Percentiles rank a stretch among this genome's conserved stretches.
These are phyloP conservation scores for Fraxinus quadrangulata DNA, from an alignment of 257 asterid species.

Conservation along the genomic window DNA sequence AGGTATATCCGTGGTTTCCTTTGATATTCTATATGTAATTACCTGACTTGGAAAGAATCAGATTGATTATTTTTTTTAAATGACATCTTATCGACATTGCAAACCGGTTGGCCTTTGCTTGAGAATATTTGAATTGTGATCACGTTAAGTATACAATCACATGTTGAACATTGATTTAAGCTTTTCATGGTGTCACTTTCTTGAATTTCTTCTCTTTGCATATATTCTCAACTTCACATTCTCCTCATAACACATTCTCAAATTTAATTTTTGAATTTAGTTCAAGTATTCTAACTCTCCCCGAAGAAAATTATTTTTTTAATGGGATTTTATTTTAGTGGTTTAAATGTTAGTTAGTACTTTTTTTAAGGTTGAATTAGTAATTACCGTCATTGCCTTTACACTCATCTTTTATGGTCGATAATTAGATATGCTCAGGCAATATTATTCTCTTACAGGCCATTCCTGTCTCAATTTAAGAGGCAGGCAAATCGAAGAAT, in stretches of 20 bases:
- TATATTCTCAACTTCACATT: background rate
- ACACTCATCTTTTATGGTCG: background rate
- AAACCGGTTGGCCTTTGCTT: background rate
- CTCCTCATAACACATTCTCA: background rate
- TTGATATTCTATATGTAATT: conserved; percentile 13
- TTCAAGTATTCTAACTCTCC: background rate
- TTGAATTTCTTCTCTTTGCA: background rate
- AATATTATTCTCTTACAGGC: background rate
- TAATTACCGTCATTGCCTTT: background rate
- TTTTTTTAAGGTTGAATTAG: background rate
- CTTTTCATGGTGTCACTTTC: background rate
- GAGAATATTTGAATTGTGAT: background rate
- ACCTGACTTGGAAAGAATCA: background rate
- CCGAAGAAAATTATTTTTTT: background rate
- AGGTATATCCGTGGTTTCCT: conserved; percentile 49
- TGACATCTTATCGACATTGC: background rate
- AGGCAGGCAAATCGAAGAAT: background rate
- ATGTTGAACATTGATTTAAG: background rate
- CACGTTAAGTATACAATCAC: background rate
- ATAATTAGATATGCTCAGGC: background rate
- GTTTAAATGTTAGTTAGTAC: background rate
- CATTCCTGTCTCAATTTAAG: background rate
- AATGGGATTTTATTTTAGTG: background rate
- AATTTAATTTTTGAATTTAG: background rate
- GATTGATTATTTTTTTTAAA: background rate